Evolutionary conservation across 345 rosid genomes (phyloP), one percentile per base, ranked within the genome.

Genomic region (Gossypium ekmanianum): DNA sequence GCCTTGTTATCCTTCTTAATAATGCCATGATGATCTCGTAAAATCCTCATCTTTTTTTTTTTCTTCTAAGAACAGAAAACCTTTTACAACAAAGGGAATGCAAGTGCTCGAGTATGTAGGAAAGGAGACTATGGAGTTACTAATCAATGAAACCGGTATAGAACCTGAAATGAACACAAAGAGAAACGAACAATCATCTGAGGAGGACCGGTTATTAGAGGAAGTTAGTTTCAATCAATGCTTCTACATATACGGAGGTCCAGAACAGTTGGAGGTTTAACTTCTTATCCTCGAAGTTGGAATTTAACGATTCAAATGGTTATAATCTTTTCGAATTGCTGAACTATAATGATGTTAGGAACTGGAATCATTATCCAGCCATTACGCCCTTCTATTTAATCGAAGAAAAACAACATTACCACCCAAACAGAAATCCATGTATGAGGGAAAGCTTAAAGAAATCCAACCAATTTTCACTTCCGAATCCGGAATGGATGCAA

Each of bases 161-260:
- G 92, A 89, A 50, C 80, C 74, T 70, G 97, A 89, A 65, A 91
- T 86, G 84, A 88, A 83, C 47, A 55, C 82, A 48, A 82, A 76
- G 83, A 81, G 72, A 20, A 64, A 83, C 65, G 83, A 81, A 57
- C 65, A 79, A 55, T 68, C 76, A 55, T 68, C 79, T 65, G 84
- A 81, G 67, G 94, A 88, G 83, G 98, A 92, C 85, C 96, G 87
- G 72, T 82, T 84, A 57, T 79, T 76, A 64, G 99, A 90, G 88
- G 97, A 95, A 83, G 89, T 93, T 67, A 87, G 93, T 74, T 95
- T 95, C 85, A 97, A 91, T 85, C 88, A 97, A 39, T 95, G 98
- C 84, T 95, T 95, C 88, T 95, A 93, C 80, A 95, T 95, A 77
- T 95, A 93, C 84, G 98, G 99, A 67, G 99, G 99, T 78, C 98